phyloP scores from a whole-genome alignment of 2,329 filamentous ascomycete genomes.

The Colletotrichum sp. region DNA sequence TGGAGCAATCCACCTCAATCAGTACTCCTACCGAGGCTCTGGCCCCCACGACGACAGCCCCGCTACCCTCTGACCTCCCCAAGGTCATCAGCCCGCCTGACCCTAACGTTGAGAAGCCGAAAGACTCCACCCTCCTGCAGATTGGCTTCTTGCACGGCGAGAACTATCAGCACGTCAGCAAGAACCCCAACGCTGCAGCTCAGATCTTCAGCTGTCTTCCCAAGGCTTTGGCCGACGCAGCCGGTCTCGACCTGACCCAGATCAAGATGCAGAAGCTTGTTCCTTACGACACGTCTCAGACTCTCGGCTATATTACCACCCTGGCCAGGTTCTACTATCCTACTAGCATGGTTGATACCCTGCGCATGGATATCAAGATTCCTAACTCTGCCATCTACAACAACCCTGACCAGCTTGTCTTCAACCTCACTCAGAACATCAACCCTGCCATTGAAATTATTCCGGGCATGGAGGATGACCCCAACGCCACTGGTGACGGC shows the following conservation, averaged over 20 bases:
- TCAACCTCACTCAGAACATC: conserved; percentile 79
- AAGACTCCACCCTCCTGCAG: conserved; percentile 76
- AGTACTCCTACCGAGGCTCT: conserved; percentile 42
- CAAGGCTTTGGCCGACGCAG: conserved; percentile 68
- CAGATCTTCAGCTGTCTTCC: conserved; percentile 88
- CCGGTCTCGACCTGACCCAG: conserved; percentile 59
- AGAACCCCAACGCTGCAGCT: conserved; percentile 72
- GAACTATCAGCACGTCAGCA: conserved; percentile 84
- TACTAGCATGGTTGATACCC: conserved; percentile 67
- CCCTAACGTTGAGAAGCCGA: conserved; percentile 57
- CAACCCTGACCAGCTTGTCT: conserved; percentile 68
- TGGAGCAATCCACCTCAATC: conserved; percentile 52
- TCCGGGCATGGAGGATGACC: conserved; percentile 46
- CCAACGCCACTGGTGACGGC: conserved; percentile 42
- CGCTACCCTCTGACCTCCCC: conserved; percentile 72
- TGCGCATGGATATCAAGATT: conserved; percentile 73
- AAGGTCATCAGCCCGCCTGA: conserved; percentile 76
- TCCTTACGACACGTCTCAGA: conserved; percentile 74
- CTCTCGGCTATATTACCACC: conserved; percentile 82
- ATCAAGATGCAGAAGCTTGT: conserved; percentile 74
- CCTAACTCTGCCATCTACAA: conserved; percentile 79
- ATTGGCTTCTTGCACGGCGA: conserved; percentile 82
- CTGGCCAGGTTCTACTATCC: conserved; percentile 75
- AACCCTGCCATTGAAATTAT: conserved; percentile 80
- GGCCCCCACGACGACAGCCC: conserved; percentile 50